Evolutionary conservation across 495 filamentous ascomycete species (phyloP), one percentile per base, ranked within the genome.

Genomic region (Neurospora sp.): DNA sequence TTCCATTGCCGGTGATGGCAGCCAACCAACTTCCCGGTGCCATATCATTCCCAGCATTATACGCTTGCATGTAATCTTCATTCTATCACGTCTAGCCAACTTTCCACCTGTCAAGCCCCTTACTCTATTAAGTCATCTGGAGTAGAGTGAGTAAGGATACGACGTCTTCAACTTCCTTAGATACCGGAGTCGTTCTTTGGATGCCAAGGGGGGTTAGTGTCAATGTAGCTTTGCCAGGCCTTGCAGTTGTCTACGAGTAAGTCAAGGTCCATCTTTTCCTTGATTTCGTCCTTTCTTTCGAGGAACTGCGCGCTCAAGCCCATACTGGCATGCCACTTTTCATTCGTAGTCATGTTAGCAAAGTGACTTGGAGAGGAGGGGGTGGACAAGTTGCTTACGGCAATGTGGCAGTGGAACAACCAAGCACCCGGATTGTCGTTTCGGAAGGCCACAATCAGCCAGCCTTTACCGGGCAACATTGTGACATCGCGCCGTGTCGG

Each of bases 351-450:
- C 18, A 23, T 39, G 44, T 71, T 39, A 54, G 40, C 41, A 62
- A 9, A 16, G 9, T 62, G 37, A 39, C 18, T 39, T 23, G 46
- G 31, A 38, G 69, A 12, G 18, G 16, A 20, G 23, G 18, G 16
- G 6, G 14, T 6, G 40, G 69, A 39, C 16, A 7, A 20, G 7
- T 72, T 11, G 11, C 74, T 35, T 75, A 75, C 74, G 20, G 83
- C 85, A 73, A 87, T 84, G 76, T 89, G 86, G 75, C 85, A 88
- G 75, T 88, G 85, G 77, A 88, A 82, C 10, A 88, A 73, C 85
- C 86, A 88, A n/a, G 80, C 82, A 6, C 85, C 85, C 7, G 85
- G 87, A 71, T 88, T 88, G 74, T 87, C 85, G 18, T 75, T 82
- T 72, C 84, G 76, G 75, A 88, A 89, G 27, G 83, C 84, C 27